These are phyloP conservation scores for Aureoboletus auriporus DNA, from an alignment of 768 basidiomycete species.

Conservation along the genomic window DNA sequence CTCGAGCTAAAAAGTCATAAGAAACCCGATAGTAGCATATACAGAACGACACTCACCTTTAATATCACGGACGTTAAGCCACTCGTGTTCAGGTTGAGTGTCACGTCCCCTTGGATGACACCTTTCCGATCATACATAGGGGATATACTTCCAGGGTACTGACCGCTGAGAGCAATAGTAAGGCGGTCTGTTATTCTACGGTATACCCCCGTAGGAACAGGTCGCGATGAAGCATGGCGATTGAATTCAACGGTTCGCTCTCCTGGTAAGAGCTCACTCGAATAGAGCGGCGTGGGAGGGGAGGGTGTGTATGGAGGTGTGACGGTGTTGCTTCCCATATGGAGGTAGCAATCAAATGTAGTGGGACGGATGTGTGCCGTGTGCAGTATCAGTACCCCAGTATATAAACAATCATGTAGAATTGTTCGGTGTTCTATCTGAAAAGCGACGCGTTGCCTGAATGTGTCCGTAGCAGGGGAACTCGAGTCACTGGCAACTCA, in stretches of 20 bases:
- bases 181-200: slow-evolving; percentile 28
- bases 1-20: slow-evolving; percentile 18
- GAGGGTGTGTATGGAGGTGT: slow-evolving; percentile 56
- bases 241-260: slow-evolving; percentile 50
- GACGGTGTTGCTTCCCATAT: slow-evolving; percentile 21
- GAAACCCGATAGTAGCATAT: not conserved
- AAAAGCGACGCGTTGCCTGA: no score
- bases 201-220: slow-evolving; percentile 16
- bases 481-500: no score
- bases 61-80: slow-evolving; percentile 17
- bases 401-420: no score
- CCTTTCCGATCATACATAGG: slow-evolving; percentile 19
- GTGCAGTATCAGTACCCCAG: no score
- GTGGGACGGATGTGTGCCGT: no score
- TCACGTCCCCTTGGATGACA: slow-evolving; percentile 23
- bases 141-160: slow-evolving; percentile 18
- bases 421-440: no score
- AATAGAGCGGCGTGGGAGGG: slow-evolving; percentile 51
- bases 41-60: slow-evolving; percentile 13
- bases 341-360: no score
- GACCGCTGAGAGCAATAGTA: slow-evolving; percentile 21
- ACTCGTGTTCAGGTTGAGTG: slow-evolving; percentile 6
- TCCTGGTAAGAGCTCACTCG: slow-evolving; percentile 43
- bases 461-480: no score
- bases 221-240: slow-evolving; percentile 14